Evolutionary conservation across 352 stramenopile genomes (phyloP).

Genomic region (Blastocystis sp.): DNA sequence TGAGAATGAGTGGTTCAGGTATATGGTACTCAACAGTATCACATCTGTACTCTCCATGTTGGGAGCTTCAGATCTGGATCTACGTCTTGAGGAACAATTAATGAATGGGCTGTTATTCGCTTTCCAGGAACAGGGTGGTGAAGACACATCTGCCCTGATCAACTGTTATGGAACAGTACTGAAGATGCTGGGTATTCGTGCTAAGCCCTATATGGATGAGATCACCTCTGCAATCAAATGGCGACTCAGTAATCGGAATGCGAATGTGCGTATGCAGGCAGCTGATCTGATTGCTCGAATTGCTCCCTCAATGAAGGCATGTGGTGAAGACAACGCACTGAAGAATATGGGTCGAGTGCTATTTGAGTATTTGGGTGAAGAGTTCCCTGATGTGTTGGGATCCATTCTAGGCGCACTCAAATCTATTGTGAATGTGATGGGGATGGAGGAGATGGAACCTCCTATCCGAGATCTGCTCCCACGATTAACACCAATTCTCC

Average conservation of each 20-base stretch:
- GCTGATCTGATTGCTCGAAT: constrained; percentile 95
- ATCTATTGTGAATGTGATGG: constrained; percentile 97
- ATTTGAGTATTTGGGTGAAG: constrained; percentile 98
- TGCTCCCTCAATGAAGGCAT: constrained; percentile 95
- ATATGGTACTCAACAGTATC: constrained; percentile 98
- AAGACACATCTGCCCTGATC: constrained; percentile 82
- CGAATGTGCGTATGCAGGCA: constrained; percentile 95
- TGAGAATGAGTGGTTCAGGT: constrained; percentile 92
- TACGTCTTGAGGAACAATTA: constrained; percentile 92
- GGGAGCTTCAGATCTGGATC: constrained; percentile 87
- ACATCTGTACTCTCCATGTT: constrained; percentile 94
- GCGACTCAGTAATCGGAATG: constrained; percentile 95
- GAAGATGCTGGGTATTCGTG: constrained; percentile 87
- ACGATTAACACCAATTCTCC: constrained; percentile 92
- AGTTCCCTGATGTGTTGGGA: constrained; percentile 96
- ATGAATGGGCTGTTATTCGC: constrained; percentile 98
- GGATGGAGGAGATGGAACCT: constrained; percentile 98
- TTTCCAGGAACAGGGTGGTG: constrained; percentile 87
- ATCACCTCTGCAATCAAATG: constrained; percentile 98
- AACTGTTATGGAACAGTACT: constrained; percentile 95
- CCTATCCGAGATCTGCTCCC: constrained; percentile 96
- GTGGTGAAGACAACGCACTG: constrained; percentile 94
- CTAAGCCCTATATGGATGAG: constrained; percentile 94
- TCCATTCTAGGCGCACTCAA: constrained; percentile 93
- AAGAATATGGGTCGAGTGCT: constrained; percentile 94